Percentiles rank a stretch among this genome's conserved stretches.
phyloP scores from a whole-genome alignment of 805 yeast species.

The Nakazawaea sp. region DNA sequence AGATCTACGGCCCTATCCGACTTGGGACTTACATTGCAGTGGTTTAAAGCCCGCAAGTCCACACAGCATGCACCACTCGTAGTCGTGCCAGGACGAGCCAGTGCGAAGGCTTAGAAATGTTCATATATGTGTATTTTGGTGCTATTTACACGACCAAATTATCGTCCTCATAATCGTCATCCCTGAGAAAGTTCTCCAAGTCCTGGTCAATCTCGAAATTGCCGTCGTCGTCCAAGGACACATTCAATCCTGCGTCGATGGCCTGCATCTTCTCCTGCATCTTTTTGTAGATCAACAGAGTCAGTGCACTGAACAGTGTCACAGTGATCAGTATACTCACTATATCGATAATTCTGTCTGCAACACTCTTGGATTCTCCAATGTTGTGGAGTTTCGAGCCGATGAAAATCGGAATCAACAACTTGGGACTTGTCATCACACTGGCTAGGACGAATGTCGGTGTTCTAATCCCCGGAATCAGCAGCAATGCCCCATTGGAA shows the following conservation, averaged over 20 bases:
- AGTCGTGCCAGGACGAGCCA: no score
- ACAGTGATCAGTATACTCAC: constrained; percentile 53
- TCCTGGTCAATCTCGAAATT: constrained; percentile 11
- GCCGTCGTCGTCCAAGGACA: constrained; percentile 9
- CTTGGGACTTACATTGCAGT: no score
- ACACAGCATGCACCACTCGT: no score
- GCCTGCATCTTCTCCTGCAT: constrained; percentile 28
- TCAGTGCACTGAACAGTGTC: constrained; percentile 47
- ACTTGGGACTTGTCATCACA: constrained; percentile 72
- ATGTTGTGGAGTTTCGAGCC: constrained; percentile 69
- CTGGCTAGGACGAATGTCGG: constrained; percentile 65
- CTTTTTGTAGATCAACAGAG: constrained; percentile 60
- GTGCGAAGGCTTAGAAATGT: no score
- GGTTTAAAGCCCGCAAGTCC: no score
- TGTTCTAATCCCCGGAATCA: constrained; percentile 69
- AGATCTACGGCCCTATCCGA: no score
- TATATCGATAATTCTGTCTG: constrained; percentile 54
- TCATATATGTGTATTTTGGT: no score
- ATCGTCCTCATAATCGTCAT: constrained; percentile 11
- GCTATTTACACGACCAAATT: constrained; percentile 9
- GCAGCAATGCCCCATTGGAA: constrained; percentile 87
- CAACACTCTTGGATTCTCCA: constrained; percentile 48
- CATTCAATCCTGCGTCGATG: constrained; percentile 4
- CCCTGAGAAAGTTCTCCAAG: constrained; percentile 5
- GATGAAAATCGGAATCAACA: constrained; percentile 66